phyloP scores from a whole-genome alignment of 352 stramenopile species.

The Globisporangium paddicum region DNA sequence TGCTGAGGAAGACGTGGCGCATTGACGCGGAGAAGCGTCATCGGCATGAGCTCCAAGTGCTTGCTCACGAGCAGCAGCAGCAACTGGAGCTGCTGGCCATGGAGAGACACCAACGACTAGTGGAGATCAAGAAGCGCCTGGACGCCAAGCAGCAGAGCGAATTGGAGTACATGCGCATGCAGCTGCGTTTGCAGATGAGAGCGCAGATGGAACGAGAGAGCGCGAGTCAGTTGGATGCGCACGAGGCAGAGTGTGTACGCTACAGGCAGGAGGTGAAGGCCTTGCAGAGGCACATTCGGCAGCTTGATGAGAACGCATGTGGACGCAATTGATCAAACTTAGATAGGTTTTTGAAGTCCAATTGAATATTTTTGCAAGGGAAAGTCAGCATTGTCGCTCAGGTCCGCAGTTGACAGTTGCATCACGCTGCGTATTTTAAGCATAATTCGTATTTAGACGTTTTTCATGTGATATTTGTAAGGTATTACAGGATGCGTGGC shows the following conservation, averaged over 20 bases:
- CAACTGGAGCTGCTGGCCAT: conserved; percentile 20
- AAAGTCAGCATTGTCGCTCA: not conserved
- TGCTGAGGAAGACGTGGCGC: conserved; percentile 27
- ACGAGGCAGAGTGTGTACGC: not conserved
- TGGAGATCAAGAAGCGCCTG: conserved; percentile 20
- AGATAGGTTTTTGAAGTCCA: not conserved
- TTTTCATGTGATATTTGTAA: not conserved
- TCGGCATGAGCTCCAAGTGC: conserved; percentile 18
- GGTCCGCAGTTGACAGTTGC: not conserved
- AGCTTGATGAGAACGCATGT: not conserved
- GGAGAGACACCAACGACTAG: conserved; percentile 23
- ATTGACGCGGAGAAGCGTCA: conserved; percentile 22
- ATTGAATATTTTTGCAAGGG: not conserved
- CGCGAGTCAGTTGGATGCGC: not conserved
- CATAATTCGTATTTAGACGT: not conserved
- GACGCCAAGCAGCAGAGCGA: conserved; percentile 28
- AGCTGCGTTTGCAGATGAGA: conserved; percentile 30
- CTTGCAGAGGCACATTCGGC: not conserved
- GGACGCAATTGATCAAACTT: conserved; percentile 1
- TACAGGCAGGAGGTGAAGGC: not conserved
- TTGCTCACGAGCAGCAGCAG: conserved; percentile 16
- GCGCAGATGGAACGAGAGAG: conserved; percentile 22
- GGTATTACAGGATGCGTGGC: not conserved
- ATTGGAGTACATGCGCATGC: conserved; percentile 32
- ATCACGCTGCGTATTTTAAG: not conserved